phyloP scores from a whole-genome alignment of 164 flowering plant genomes.

The Litsea cubeba region DNA sequence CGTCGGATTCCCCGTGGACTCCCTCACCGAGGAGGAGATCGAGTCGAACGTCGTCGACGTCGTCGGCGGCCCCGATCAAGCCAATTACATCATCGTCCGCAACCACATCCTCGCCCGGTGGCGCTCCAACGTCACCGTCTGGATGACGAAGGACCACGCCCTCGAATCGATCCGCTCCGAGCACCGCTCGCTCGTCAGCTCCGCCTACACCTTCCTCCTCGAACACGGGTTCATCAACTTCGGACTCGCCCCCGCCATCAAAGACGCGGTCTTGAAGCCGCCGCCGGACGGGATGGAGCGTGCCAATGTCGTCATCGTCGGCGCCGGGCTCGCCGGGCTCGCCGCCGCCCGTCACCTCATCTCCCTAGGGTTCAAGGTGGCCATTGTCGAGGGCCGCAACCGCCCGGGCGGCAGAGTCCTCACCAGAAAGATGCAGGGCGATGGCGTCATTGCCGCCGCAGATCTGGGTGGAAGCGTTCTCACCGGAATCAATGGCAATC shows the following conservation, averaged over 20 bases:
- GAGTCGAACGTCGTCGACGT: slow-evolving; percentile 60
- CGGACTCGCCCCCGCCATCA: slow-evolving; percentile 65
- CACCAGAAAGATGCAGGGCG: slow-evolving; percentile 65
- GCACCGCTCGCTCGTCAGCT: slow-evolving; percentile 49
- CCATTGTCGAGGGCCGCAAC: slow-evolving; percentile 72
- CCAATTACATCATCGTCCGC: slow-evolving; percentile 74
- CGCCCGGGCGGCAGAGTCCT: slow-evolving; percentile 88
- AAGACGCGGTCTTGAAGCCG: slow-evolving; percentile 33
- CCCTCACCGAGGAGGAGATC: slow-evolving; percentile 91
- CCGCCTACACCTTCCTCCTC: slow-evolving; percentile 64
- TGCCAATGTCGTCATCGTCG: slow-evolving; percentile 62
- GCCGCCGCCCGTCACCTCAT: slow-evolving; percentile 80
- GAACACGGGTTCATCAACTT: slow-evolving; percentile 89
- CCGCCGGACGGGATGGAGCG: slow-evolving; percentile 22
- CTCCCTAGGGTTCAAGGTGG: slow-evolving; percentile 76
- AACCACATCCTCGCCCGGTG: slow-evolving; percentile 85
- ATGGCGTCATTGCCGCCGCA: slow-evolving; percentile 63
- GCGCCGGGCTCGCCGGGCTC: slow-evolving; percentile 85
- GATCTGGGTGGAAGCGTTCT: slow-evolving; percentile 95
- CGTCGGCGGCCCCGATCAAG: slow-evolving; percentile 72
- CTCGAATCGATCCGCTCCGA: slow-evolving; percentile 68
- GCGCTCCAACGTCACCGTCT: slow-evolving; percentile 67
- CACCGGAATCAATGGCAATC: slow-evolving; percentile 98
- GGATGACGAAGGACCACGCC: slow-evolving; percentile 70
- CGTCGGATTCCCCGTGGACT: slow-evolving; percentile 86